Conservation (phyloP, 176 grass and related monocot genomes). For the Lolium multiflorum region DNA sequence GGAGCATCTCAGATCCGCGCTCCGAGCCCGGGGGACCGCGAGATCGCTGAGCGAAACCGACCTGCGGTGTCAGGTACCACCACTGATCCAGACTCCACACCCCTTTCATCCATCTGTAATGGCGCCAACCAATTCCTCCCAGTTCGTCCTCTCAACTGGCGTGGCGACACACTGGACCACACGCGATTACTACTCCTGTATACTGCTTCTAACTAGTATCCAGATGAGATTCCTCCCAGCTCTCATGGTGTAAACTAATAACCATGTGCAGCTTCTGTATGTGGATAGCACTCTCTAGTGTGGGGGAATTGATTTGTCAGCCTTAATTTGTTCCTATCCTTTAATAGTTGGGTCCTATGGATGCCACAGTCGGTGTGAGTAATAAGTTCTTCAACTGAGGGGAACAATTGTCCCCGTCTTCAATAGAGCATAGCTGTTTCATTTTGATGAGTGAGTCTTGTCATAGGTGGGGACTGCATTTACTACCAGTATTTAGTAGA, state of each 20-base stretch:
- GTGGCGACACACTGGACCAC: conserved; percentile 11
- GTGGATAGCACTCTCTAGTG: conserved; percentile 16
- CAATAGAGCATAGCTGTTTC: conserved; percentile 29
- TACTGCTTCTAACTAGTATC: not conserved
- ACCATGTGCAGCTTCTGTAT: conserved; percentile 40
- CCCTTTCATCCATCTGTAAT: not conserved
- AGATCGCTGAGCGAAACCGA: conserved; percentile 49
- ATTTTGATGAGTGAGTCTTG: conserved; percentile 18
- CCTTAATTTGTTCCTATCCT: conserved; percentile 49
- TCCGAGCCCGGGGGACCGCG: not conserved
- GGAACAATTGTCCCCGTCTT: conserved; percentile 38
- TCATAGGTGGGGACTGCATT: conserved; percentile 4
- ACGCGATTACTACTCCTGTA: conserved; percentile 31
- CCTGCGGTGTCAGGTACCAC: conserved; percentile 39
- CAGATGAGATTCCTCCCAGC: conserved; percentile 20
- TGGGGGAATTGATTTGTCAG: conserved; percentile 3
- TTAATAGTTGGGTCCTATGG: conserved; percentile 47
- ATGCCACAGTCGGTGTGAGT: conserved; percentile 39
- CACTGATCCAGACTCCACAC: not conserved
- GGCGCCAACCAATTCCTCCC: conserved; percentile 33
- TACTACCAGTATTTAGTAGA: not conserved
- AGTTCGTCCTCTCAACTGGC: conserved; percentile 39
- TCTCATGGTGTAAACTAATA: too few relatives aligned
- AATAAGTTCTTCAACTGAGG: conserved; percentile 38
- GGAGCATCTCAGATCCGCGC: conserved; percentile 60